phyloP scores from a whole-genome alignment of 2,329 filamentous ascomycete genomes.

The Canariomyces notabilis region DNA sequence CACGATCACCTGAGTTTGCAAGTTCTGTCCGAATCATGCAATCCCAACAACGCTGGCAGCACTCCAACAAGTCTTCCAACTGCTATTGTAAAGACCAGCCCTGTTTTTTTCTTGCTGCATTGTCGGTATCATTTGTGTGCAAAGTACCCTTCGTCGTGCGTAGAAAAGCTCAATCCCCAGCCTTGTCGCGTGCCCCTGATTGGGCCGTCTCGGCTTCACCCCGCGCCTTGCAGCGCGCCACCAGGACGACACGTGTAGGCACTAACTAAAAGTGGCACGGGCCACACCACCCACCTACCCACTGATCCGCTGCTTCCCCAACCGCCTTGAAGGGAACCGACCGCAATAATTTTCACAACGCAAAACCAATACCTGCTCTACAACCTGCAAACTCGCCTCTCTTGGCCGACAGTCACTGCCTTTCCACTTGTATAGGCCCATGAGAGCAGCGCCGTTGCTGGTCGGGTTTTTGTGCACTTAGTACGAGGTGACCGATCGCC shows the following conservation, averaged over 20 bases:
- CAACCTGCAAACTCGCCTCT: conserved; percentile 3
- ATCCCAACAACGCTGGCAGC: too few relatives aligned
- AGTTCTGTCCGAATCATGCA: too few relatives aligned
- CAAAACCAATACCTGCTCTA: neutral
- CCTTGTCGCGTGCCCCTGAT: conserved; percentile 1
- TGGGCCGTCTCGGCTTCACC: conserved; percentile 1
- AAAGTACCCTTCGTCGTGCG: too few relatives aligned
- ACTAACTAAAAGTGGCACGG: conserved; percentile 13
- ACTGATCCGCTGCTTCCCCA: too few relatives aligned
- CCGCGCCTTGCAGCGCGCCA: conserved; percentile 12
- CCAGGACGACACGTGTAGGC: conserved; percentile 20
- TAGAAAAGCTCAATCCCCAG: neutral
- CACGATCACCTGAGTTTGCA: too few relatives aligned
- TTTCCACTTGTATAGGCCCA: neutral
- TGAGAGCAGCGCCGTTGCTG: neutral
- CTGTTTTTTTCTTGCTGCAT: conserved; percentile 7
- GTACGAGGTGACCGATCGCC: neutral
- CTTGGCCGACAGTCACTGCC: conserved; percentile 7
- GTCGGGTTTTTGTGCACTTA: neutral
- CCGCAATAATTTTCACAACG: conserved; percentile 8
- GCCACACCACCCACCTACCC: conserved; percentile 9
- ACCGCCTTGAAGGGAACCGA: conserved; percentile 12
- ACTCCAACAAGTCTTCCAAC: too few relatives aligned
- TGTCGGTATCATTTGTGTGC: neutral
- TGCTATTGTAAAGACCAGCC: too few relatives aligned